Evolutionary conservation across 176 grass and related monocot genomes (phyloP), one percentile per base, ranked within the genome.

Genomic region (Lolium perenne): DNA sequence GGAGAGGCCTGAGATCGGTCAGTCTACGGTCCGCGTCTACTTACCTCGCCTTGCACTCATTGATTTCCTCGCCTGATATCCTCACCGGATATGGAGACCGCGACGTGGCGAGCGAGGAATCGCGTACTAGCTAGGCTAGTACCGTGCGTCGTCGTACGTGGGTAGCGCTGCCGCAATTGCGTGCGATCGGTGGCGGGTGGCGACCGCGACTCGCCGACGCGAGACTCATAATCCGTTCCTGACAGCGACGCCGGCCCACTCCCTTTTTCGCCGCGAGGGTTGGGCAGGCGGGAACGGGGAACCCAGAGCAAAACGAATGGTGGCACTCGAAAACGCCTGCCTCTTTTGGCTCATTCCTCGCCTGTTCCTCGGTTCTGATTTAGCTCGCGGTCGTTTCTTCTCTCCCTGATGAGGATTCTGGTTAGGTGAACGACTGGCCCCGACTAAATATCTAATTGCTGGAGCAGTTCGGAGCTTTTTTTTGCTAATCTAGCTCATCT

Each of bases 201-300:
- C 32, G 84, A 90, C 74, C 0, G 46, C 82, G 75, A 64, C 81
- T 29, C 7, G 71, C 48, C 86, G 38, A 41, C 55, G 50, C 20
- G n/a, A 62, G 45, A 60, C 82, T 80, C 76, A 32, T 55, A 83
- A 83, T 83, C 80, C 72, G 74, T 12, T 73, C 82, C 35, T 3
- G 89, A 87, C 48, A 57, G 75, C 67, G 80, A 84, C 80, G 51
- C 41, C 54, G 11, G 11, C 8, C 46, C 46, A 48, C 8, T 10
- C 63, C 11, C 6, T 64, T 53, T 48, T 49, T 43, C 69, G 21
- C 49, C 58, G 58, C 0, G 6, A 9, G 32, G 32, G 32, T 35
- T 35, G 56, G 56, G 10, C 8, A 9, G 58, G 53, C 20, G 58
- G 65, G 54, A 49, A 73, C 64, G 32, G 32, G 32, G 32, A 35